Evolutionary conservation across 1,284 basidiomycete genomes (phyloP).

Genomic region (Chalciporus sp.): DNA sequence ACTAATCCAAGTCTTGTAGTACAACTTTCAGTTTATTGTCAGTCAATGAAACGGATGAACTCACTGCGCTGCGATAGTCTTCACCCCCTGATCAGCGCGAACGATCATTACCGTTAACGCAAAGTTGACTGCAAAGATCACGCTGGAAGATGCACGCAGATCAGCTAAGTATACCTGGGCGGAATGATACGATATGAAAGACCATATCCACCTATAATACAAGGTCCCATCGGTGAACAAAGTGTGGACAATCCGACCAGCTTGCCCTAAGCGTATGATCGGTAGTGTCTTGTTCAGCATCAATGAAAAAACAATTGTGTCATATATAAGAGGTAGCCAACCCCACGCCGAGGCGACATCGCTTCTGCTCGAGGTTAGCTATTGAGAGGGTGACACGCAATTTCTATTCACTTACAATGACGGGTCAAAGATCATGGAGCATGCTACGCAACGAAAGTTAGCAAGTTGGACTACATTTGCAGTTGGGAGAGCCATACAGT

Average conservation of each 20-base stretch:
- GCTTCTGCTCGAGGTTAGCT: no score
- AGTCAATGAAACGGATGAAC: slow-evolving; percentile 12
- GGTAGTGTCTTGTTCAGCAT: slow-evolving; percentile 39
- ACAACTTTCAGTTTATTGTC: neutral
- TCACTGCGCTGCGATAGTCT: slow-evolving; percentile 50
- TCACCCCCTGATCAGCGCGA: slow-evolving; percentile 38
- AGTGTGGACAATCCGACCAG: slow-evolving; percentile 35
- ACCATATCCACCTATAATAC: slow-evolving; percentile 43
- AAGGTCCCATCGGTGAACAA: slow-evolving; percentile 45
- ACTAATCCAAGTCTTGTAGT: slow-evolving; percentile 43
- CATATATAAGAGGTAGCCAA: no score
- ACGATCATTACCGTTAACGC: slow-evolving; percentile 50
- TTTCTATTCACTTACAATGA: slow-evolving; percentile 4
- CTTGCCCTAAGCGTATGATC: slow-evolving; percentile 26
- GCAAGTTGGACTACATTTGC: neutral
- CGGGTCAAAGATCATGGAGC: slow-evolving; percentile 42
- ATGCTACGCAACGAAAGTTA: slow-evolving; percentile 32
- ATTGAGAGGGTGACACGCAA: no score
- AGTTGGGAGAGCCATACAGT: slow-evolving; percentile 16
- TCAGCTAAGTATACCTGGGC: slow-evolving; percentile 6
- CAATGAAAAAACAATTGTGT: slow-evolving; percentile 34
- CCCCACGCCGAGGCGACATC: no score
- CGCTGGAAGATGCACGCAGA: slow-evolving; percentile 27
- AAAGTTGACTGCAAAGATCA: slow-evolving; percentile 47
- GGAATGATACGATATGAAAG: neutral